Percentiles rank a stretch among this genome's conserved stretches.
These are phyloP conservation scores for Hypoxylon sp. DNA, from an alignment of 2,329 filamentous ascomycete genomes.

Conservation along the genomic window DNA sequence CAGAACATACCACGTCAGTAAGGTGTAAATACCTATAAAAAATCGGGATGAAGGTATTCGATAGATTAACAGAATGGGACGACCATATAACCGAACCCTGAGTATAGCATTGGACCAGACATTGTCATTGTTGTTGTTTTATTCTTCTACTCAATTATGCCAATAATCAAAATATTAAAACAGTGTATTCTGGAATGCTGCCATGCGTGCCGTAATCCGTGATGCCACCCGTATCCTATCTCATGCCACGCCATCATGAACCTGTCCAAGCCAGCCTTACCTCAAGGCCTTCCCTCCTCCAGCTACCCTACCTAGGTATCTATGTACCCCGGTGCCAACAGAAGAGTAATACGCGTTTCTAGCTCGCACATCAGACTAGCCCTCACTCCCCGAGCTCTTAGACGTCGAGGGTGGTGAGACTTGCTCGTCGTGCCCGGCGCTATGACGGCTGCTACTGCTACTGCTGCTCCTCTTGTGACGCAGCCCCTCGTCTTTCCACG, in stretches of 20 bases:
- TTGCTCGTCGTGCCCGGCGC: not conserved
- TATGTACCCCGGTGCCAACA: not conserved
- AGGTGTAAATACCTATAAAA: no score
- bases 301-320: not conserved
- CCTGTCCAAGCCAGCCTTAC: not conserved
- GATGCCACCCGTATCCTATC: not conserved
- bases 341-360: not conserved
- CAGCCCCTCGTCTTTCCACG: constrained; percentile 40
- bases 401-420: constrained; percentile 1
- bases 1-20: no score
- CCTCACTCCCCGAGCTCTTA: constrained; percentile 4
- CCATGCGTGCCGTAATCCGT: not conserved
- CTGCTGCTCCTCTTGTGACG: constrained; percentile 7
- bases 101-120: no score
- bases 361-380: not conserved
- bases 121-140: not conserved
- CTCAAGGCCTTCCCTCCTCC: not conserved
- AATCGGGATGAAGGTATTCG: no score
- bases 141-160: constrained; percentile 5
- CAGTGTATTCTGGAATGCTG: constrained; percentile 3
- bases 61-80: no score
- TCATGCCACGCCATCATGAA: not conserved
- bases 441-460: constrained; percentile 18
- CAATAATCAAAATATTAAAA: constrained; percentile 9
- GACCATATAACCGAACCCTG: not conserved